These are phyloP conservation scores for Actinomucor elegans DNA, from an alignment of 371 early-diverging fungal genomes.

Conservation along the genomic window DNA sequence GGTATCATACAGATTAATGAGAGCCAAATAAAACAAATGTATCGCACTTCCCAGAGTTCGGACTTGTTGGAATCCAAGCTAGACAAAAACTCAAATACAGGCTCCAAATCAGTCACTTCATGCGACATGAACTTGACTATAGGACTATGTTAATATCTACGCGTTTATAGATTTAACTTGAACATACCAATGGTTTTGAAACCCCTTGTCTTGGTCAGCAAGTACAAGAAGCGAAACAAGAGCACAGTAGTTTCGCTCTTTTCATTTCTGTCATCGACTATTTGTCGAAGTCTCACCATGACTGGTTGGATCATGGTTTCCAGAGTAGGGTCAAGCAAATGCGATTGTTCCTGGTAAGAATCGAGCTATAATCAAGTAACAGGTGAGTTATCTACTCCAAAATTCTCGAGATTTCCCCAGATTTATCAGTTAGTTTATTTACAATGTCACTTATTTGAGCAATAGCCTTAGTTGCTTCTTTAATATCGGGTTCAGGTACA, in stretches of 20 bases:
- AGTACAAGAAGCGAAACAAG: slow-evolving; percentile 63
- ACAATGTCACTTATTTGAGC: background rate
- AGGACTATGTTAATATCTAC: background rate
- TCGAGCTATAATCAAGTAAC: slow-evolving; percentile 67
- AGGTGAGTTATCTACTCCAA: too few species aligned
- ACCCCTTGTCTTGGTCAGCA: slow-evolving; percentile 85
- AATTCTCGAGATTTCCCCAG: too few species aligned
- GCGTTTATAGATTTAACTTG: background rate
- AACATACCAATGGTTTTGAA: slow-evolving; percentile 74
- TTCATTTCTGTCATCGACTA: slow-evolving; percentile 22
- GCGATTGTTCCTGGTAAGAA: slow-evolving; percentile 86
- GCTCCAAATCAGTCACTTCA: slow-evolving; percentile 88
- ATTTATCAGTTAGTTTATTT: too few species aligned
- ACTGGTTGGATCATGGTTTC: slow-evolving; percentile 71
- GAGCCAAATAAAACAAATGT: slow-evolving; percentile 82
- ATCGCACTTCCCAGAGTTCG: slow-evolving; percentile 72
- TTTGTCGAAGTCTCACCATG: slow-evolving; percentile 57
- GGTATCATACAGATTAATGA: slow-evolving; percentile 91
- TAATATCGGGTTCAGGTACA: background rate
- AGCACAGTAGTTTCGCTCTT: slow-evolving; percentile 19
- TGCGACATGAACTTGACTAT: slow-evolving; percentile 87
- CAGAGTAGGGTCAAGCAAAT: slow-evolving; percentile 83
- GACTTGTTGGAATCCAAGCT: slow-evolving; percentile 24
- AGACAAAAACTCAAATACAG: slow-evolving; percentile 64
- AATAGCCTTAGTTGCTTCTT: slow-evolving; percentile 16